phyloP scores from a whole-genome alignment of 2,329 filamentous ascomycete species.

The Fusarium xylarioides region DNA sequence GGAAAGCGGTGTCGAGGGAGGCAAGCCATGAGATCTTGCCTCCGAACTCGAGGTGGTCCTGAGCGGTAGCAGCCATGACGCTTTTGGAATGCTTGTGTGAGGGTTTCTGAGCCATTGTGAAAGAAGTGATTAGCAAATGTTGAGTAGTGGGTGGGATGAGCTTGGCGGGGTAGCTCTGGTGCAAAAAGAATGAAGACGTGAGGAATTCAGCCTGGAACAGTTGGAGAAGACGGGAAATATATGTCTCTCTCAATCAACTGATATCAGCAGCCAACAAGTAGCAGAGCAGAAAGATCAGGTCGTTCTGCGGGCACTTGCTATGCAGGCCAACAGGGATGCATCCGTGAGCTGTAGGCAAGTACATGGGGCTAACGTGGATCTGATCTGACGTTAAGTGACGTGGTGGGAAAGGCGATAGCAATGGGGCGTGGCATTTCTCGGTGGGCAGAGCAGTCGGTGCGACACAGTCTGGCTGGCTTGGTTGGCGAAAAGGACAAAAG shows the following conservation, averaged over 20 bases:
- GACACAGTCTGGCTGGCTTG: constrained; percentile 26
- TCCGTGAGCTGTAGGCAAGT: constrained; percentile 23
- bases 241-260: constrained; percentile 26
- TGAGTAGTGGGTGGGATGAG: constrained; percentile 13
- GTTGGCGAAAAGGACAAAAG: constrained; percentile 21
- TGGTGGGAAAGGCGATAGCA: constrained; percentile 39
- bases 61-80: constrained; percentile 71
- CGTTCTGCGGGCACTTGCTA: constrained; percentile 35
- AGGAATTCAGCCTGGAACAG: constrained; percentile 18
- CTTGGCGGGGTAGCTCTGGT: constrained; percentile 36
- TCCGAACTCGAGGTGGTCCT: constrained; percentile 86
- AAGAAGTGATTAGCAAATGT: constrained; percentile 32
- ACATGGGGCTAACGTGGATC: constrained; percentile 37
- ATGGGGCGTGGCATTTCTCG: constrained; percentile 39
- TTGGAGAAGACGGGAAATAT: constrained; percentile 31
- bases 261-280: constrained; percentile 11
- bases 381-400: constrained; percentile 45
- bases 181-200: constrained; percentile 20
- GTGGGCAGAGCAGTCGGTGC: constrained; percentile 39
- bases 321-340: constrained; percentile 37
- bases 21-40: constrained; percentile 73
- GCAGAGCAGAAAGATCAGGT: constrained; percentile 24
- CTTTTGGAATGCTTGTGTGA: constrained; percentile 48
- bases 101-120: constrained; percentile 47
- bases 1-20: constrained; percentile 86